Base-by-base conservation (phyloP, 2,329 filamentous ascomycete genomes). In the Sarocladium oryzae region DNA sequence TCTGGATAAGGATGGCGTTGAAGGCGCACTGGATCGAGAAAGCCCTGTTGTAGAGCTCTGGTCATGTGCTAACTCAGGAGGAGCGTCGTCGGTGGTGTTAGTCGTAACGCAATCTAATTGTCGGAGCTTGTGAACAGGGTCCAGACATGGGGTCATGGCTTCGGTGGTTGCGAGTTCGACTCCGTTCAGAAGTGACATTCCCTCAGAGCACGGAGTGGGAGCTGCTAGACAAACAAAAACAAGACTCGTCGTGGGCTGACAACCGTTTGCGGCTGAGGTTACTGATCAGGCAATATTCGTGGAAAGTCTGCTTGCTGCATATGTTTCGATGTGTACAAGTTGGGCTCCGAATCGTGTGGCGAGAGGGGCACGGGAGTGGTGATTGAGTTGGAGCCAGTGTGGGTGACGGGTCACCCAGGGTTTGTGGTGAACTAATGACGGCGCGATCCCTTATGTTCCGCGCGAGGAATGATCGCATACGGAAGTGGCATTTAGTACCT, bases 11-110 rank as follows among this genome's bases (percentile, higher is more conserved):
- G 23, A 52, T 54, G 16, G 41, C 40, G 35, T 21, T 38, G 50
- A 56, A 51, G 54, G 52, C 36, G 36, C 28, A 45, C 40, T 30
- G 21, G 21, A n/a, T 7, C 5, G 21, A 28, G 13, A 7, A 20
- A 28, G 11, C 13, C n/a, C 16, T 15, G 21, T 28, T 9, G 40
- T 11, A 10, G 23, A 43, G 40, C 40, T 43, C 10, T 28, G 40
- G 23, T 23, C 40, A 43, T 24, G 10, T 48, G 26, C 43, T 48
- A 48, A 26, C 26, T 61, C 56, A 57, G 60, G 53, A 51, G 58
- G 58, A 59, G 56, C 55, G 54, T 61, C 53, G 52, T 54, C 54
- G 55, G 57, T 58, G 58, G 60, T 56, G 58, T 59, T 58, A 61
- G 55, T 56, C 51, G 53, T 54, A 48, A 33, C 18, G 43, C 43